Evolutionary conservation across 208 protist genomes (phyloP).

Genomic region (Trypanosoma cruzi): DNA sequence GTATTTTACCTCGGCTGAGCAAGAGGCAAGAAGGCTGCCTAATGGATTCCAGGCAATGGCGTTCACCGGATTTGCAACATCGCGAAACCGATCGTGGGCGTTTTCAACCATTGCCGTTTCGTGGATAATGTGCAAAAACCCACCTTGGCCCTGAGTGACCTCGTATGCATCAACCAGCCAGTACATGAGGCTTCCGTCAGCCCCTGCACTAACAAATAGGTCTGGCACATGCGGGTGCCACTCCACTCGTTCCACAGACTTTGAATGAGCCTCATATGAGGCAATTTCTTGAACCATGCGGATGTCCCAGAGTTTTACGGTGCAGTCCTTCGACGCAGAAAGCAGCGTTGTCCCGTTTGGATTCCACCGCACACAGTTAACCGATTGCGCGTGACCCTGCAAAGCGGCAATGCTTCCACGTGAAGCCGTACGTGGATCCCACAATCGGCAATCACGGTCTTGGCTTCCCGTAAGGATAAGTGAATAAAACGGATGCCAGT

Average conservation of each 20-base stretch:
- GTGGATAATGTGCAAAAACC: conserved; percentile 56
- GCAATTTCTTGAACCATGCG: conserved; percentile 80
- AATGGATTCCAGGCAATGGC: conserved; percentile 80
- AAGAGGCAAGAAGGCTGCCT: conserved; percentile 80
- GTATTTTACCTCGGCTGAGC: conserved; percentile 84
- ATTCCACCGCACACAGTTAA: conserved; percentile 87
- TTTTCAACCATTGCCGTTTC: conserved; percentile 70
- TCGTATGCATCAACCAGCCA: conserved; percentile 85
- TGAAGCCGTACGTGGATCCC: conserved; percentile 83
- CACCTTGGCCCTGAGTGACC: conserved; percentile 50
- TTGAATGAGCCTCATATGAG: conserved; percentile 77
- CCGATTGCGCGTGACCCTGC: conserved; percentile 77
- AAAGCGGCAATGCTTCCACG: conserved; percentile 78
- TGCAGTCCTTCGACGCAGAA: conserved; percentile 79
- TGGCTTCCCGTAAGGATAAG: conserved; percentile 89
- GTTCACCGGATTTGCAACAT: conserved; percentile 79
- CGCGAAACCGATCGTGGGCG: conserved; percentile 80
- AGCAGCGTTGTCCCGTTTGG: conserved; percentile 75
- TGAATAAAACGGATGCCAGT: conserved; percentile 86
- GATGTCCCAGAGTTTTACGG: conserved; percentile 86
- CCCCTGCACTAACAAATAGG: conserved; percentile 77
- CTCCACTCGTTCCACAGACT: conserved; percentile 69
- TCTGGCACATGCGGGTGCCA: conserved; percentile 82
- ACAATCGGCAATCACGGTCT: conserved; percentile 84
- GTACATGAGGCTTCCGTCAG: conserved; percentile 80